A percentile compares a stretch with the other conserved stretches of the same genome.
Evolutionary conservation across 371 early-diverging fungal genomes (phyloP).

Genomic region (Mucor piriformis): DNA sequence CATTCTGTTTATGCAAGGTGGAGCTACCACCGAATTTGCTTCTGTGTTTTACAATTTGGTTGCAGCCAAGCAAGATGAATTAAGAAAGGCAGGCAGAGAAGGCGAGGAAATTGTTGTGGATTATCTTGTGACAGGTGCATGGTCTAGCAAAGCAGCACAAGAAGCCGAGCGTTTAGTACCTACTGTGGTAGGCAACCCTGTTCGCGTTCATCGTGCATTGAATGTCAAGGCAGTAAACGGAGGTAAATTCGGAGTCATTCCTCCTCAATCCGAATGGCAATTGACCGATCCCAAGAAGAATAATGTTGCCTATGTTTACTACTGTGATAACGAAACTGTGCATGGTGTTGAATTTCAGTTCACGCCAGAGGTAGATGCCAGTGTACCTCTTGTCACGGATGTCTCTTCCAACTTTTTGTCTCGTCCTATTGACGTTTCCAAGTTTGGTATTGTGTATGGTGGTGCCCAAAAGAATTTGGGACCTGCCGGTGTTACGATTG

Average conservation of each 20-base stretch:
- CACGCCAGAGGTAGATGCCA: conserved; percentile 60
- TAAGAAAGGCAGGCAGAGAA: conserved; percentile 32
- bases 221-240: conserved; percentile 60
- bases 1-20: conserved; percentile 94
- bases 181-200: conserved; percentile 22
- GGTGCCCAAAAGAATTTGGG: conserved; percentile 99
- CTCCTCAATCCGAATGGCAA: conserved; percentile 67
- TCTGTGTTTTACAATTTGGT: conserved; percentile 87
- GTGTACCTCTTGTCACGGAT: conserved; percentile 90
- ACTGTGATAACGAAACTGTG: conserved; percentile 97
- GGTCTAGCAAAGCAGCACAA: conserved; percentile 89
- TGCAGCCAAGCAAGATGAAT: conserved; percentile 63
- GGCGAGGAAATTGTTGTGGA: conserved; percentile 64
- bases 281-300: conserved; percentile 64
- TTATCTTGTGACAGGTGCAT: conserved; percentile 92
- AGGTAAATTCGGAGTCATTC: conserved; percentile 55
- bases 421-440: conserved; percentile 78
- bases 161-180: conserved; percentile 84
- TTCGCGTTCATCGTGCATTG: conserved; percentile 68
- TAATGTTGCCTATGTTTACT: conserved; percentile 85
- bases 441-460: conserved; percentile 88
- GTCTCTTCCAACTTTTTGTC: conserved; percentile 95
- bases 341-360: conserved; percentile 89
- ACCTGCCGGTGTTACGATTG: conserved; percentile 91
- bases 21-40: conserved; percentile 92